phyloP scores from a whole-genome alignment of 768 basidiomycete species.

The Lactifluus subvellereus region DNA sequence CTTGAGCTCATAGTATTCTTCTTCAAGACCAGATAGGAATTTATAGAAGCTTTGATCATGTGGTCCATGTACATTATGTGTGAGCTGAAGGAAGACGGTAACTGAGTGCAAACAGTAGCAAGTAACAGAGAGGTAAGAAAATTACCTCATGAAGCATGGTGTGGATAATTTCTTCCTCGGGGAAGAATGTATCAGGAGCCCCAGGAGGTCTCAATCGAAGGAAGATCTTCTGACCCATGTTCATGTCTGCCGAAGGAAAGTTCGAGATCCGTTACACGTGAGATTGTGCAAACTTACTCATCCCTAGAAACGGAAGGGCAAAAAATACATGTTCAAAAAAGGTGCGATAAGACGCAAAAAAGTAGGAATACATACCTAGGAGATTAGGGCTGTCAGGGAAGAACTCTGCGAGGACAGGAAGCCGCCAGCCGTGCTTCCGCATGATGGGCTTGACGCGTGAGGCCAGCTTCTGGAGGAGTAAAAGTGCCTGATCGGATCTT shows the following conservation, averaged over 20 bases:
- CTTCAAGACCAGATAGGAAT: slow-evolving; percentile 63
- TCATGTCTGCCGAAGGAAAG: slow-evolving; percentile 49
- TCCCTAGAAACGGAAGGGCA: slow-evolving; percentile 12
- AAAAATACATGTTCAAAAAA: not conserved
- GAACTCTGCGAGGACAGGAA: slow-evolving; percentile 82
- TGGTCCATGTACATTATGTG: slow-evolving; percentile 84
- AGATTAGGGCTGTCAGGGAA: slow-evolving; percentile 70
- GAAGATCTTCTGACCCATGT: slow-evolving; percentile 76
- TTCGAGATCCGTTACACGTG: slow-evolving; percentile 6
- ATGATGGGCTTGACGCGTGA: slow-evolving; percentile 91
- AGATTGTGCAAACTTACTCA: slow-evolving; percentile 21
- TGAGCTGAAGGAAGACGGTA: slow-evolving; percentile 46
- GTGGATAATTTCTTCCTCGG: slow-evolving; percentile 67
- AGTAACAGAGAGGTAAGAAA: not conserved
- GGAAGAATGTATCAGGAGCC: slow-evolving; percentile 62
- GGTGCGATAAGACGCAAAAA: not conserved
- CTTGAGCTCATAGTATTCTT: slow-evolving; percentile 78
- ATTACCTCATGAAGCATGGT: slow-evolving; percentile 88
- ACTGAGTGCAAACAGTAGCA: not conserved
- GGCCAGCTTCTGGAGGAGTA: slow-evolving; percentile 61
- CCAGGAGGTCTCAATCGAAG: slow-evolving; percentile 72
- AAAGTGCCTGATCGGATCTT: slow-evolving; percentile 60
- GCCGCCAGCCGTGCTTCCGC: slow-evolving; percentile 74
- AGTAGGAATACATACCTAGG: slow-evolving; percentile 47
- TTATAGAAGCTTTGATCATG: slow-evolving; percentile 85